Evolutionary conservation across 177 flowering plant species (phyloP).

Genomic region (Telopea speciosissima): DNA sequence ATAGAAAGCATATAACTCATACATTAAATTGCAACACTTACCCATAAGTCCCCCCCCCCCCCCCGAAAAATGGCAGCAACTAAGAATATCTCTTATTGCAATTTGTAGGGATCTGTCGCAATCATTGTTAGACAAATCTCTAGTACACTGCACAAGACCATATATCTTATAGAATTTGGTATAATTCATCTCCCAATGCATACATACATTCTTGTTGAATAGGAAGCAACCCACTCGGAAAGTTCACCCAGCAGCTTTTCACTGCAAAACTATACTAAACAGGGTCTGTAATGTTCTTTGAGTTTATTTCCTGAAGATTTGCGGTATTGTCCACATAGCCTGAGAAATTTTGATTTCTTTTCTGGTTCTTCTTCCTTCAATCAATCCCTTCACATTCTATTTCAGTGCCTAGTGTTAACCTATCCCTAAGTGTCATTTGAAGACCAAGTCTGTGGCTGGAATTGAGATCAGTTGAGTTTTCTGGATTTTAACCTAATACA

Average conservation of each 20-base stretch:
- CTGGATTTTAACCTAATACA: no score
- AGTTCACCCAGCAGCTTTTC: constrained; percentile 11
- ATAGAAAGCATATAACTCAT: constrained; percentile 13
- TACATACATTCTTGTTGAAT: constrained; percentile 13
- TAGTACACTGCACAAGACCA: constrained; percentile 36
- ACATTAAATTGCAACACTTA: constrained; percentile 22
- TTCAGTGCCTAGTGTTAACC: no score
- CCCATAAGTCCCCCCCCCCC: constrained; percentile 24
- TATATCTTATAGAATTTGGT: constrained; percentile 11
- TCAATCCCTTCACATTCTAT: no score
- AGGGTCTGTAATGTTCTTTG: not conserved
- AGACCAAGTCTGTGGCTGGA: no score
- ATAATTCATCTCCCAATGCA: constrained; percentile 13
- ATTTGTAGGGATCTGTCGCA: constrained; percentile 17
- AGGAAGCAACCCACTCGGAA: not conserved
- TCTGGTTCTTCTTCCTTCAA: no score
- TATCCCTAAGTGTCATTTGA: no score
- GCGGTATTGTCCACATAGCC: constrained; percentile 2
- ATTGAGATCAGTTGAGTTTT: no score
- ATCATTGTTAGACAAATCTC: constrained; percentile 12
- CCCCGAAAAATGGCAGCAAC: constrained; percentile 9
- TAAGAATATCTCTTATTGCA: constrained; percentile 10
- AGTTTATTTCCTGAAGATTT: not conserved
- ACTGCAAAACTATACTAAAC: not conserved
- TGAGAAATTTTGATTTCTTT: constrained; percentile 2